phyloP scores from a whole-genome alignment of 148 eudicot genomes.

The Cornus kousa region DNA sequence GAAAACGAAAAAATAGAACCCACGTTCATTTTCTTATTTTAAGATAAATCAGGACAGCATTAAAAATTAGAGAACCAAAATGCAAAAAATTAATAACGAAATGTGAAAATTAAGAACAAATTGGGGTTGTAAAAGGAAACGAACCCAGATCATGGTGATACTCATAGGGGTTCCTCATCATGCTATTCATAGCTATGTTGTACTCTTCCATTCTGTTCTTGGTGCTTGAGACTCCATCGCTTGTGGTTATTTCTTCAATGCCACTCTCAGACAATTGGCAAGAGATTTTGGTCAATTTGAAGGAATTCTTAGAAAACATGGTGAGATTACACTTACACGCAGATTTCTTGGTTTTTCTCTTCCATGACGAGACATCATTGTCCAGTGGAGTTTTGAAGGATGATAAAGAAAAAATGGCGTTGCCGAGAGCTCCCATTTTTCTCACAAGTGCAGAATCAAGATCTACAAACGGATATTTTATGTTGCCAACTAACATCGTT shows the following conservation, averaged over 20 bases:
- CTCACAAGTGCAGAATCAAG: not conserved
- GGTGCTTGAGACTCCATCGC: constrained; percentile 18
- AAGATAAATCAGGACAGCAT: not conserved
- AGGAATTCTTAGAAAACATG: constrained; percentile 17
- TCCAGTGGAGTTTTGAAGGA: constrained; percentile 19
- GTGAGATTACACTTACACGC: not conserved
- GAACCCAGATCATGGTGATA: constrained; percentile 95
- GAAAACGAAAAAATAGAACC: not conserved
- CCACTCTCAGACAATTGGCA: constrained; percentile 49
- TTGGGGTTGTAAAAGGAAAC: constrained; percentile 12
- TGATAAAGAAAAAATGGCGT: constrained; percentile 15
- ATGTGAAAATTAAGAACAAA: not conserved
- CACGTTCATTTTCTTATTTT: not conserved
- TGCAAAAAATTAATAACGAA: not conserved
- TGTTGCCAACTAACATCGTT: too few species aligned
- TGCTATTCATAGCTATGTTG: constrained; percentile 73
- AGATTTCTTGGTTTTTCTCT: constrained; percentile 7
- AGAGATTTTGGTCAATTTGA: constrained; percentile 19
- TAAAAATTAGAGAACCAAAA: not conserved
- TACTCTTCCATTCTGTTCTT: constrained; percentile 67
- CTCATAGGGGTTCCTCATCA: constrained; percentile 95
- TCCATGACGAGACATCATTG: constrained; percentile 13
- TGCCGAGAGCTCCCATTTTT: constrained; percentile 38
- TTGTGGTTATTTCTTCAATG: constrained; percentile 29
- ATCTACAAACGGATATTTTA: too few species aligned